A percentile compares a stretch with the other conserved stretches of the same genome.
phyloP scores from a whole-genome alignment of 2,329 filamentous ascomycete genomes.

The Monilinia laxa region DNA sequence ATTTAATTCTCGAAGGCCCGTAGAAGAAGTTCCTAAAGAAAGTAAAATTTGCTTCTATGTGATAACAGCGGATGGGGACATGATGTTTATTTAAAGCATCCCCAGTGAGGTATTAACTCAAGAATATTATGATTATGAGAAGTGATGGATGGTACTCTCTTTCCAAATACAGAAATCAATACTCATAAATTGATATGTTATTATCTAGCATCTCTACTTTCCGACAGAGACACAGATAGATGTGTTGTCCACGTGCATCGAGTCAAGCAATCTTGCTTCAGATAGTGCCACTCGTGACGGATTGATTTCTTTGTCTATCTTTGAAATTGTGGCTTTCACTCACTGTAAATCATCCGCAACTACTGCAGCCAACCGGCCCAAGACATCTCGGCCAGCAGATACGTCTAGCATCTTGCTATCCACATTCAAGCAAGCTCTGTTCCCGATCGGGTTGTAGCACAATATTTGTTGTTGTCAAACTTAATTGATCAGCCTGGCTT shows the following conservation, averaged over 20 bases:
- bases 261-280: slow-evolving; percentile 48
- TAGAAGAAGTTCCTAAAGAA: slow-evolving; percentile 39
- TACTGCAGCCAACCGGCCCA: slow-evolving; percentile 49
- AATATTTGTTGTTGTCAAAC: slow-evolving; percentile 40
- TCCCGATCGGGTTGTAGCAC: slow-evolving; percentile 38
- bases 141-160: slow-evolving; percentile 15
- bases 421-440: slow-evolving; percentile 39
- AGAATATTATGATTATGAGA: slow-evolving; percentile 16
- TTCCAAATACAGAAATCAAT: slow-evolving; percentile 23
- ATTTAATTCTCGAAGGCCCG: slow-evolving; percentile 45
- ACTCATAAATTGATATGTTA: slow-evolving; percentile 12
- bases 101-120: background rate
- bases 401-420: slow-evolving; percentile 33
- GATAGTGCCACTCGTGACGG: slow-evolving; percentile 27
- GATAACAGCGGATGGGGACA: slow-evolving; percentile 36
- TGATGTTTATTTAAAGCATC: slow-evolving; percentile 27
- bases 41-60: slow-evolving; percentile 29
- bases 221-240: slow-evolving; percentile 17
- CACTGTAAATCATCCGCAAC: slow-evolving; percentile 43
- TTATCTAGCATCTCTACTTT: slow-evolving; percentile 13
- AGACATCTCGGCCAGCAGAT: slow-evolving; percentile 37
- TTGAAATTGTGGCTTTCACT: slow-evolving; percentile 39
- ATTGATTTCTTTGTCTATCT: slow-evolving; percentile 48
- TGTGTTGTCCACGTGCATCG: slow-evolving; percentile 52
- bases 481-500: slow-evolving; percentile 32